Base-by-base conservation (phyloP, 192 early-diverging fungal genomes). In the Umbelopsis sp. region DNA sequence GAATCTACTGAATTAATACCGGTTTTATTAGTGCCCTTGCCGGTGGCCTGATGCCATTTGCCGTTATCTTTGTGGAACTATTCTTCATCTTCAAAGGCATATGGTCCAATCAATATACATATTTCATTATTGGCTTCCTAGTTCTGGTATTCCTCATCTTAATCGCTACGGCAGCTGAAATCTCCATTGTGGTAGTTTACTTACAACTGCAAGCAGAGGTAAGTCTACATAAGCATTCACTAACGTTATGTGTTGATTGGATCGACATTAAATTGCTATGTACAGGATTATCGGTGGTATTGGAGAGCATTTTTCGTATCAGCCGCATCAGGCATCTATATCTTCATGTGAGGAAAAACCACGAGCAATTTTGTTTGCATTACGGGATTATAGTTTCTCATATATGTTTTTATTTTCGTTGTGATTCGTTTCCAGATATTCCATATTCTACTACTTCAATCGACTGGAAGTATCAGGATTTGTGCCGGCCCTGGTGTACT, bases 271-370 rank as follows among this genome's bases (percentile, higher is more conserved):
- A 82, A 0, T 85, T 68, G 71, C 68, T 80, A 66, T 68, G 71
- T 70, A 73, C 44, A 89, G 68, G 78, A 93, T 50, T 93, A 92
- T 71, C 82, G 80, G 45, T 94, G 94, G 91, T 95, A 93, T 92
- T 97, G 95, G 95, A 76, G 91, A 47, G 84, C 92, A 11, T 95
- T 93, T 83, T 85, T 90, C 37, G 90, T 91, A 15, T 84, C 87
- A 15, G 93, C 87, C 0, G 86, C 92, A 51, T 91, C 91, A 4
- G 86, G 90, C 12, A 53, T 92, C 64, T 97, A 95, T 79, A 87
- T 95, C 44, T 93, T 94, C 73, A 74, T 89, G 46, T 61, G 55
- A 35, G 55, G 37, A 41, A 41, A 41, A 41, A 30, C 37, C 37
- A 41, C 37, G 37, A 41, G 37, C 37, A 4, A 6, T 41, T 37